phyloP scores from a whole-genome alignment of 768 basidiomycete species.

The Suillus variegatus region DNA sequence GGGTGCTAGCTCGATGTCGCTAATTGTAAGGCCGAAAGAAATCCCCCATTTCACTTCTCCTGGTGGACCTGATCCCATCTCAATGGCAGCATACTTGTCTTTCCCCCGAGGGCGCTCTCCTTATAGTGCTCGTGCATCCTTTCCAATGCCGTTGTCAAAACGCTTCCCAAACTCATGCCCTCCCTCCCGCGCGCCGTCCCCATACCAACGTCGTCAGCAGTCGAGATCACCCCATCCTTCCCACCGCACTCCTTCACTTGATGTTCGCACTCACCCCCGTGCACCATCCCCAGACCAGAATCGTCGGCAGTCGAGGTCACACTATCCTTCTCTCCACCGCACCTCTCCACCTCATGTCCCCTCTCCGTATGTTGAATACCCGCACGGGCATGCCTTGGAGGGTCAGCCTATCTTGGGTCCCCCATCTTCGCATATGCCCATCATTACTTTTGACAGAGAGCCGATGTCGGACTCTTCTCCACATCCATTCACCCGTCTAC shows the following conservation, averaged over 20 bases:
- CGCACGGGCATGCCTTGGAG: conserved; percentile 56
- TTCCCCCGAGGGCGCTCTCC: conserved; percentile 29
- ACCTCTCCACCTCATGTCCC: conserved; percentile 20
- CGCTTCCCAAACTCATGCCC: conserved; percentile 18
- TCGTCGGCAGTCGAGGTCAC: neutral
- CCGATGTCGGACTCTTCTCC: conserved; percentile 55
- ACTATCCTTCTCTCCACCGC: conserved; percentile 7
- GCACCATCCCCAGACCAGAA: conserved; percentile 27
- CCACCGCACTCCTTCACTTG: conserved; percentile 15
- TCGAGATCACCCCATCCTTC: neutral
- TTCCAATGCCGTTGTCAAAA: conserved; percentile 23
- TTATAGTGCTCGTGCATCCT: conserved; percentile 15
- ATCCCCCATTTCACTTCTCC: conserved; percentile 38
- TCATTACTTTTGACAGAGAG: conserved; percentile 25
- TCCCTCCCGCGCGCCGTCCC: conserved; percentile 26
- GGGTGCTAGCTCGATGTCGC: conserved; percentile 39
- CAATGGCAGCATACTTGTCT: conserved; percentile 34
- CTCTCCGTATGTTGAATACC: conserved; percentile 41
- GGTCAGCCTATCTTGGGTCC: conserved; percentile 44
- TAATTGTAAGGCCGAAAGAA: conserved; percentile 50
- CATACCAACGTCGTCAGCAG: conserved; percentile 15
- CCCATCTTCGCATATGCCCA: conserved; percentile 28
- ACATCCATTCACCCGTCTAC: conserved; percentile 71
- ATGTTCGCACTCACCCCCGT: conserved; percentile 16
- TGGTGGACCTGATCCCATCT: conserved; percentile 34